phyloP scores from a whole-genome alignment of 164 flowering plant species.

The Litsea cubeba region DNA sequence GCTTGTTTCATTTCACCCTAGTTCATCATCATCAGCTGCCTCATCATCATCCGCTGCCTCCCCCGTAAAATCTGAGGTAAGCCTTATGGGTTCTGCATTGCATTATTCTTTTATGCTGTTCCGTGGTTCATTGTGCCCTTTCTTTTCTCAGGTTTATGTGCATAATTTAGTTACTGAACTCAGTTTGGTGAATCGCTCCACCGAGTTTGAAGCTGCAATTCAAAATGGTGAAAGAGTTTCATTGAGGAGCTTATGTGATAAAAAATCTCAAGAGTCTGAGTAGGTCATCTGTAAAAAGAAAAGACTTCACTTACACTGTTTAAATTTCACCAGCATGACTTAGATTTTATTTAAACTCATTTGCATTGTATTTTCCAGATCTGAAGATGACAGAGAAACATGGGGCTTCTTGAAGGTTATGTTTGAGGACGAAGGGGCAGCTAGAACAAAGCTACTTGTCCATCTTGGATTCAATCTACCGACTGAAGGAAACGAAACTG shows the following conservation, averaged over 20 bases:
- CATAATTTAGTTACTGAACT: slow-evolving; percentile 71
- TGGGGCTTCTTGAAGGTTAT: slow-evolving; percentile 96
- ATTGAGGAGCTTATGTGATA: slow-evolving; percentile 68
- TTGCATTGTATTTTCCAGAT: slow-evolving; percentile 34
- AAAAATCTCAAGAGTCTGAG: slow-evolving; percentile 74
- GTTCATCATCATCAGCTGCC: slow-evolving; percentile 33
- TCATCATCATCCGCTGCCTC: slow-evolving; percentile 31
- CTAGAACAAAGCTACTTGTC: slow-evolving; percentile 67
- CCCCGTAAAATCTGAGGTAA: slow-evolving; percentile 64
- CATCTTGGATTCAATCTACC: slow-evolving; percentile 81
- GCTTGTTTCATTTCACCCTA: slow-evolving; percentile 72
- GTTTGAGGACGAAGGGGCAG: slow-evolving; percentile 79
- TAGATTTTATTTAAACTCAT: not conserved
- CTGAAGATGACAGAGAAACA: slow-evolving; percentile 75
- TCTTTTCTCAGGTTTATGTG: slow-evolving; percentile 62
- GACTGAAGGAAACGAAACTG: slow-evolving; percentile 33
- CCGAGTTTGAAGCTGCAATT: slow-evolving; percentile 89
- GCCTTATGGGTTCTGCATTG: slow-evolving; percentile 1
- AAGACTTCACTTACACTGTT: not conserved
- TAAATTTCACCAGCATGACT: not conserved
- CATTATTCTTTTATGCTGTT: slow-evolving; percentile 4
- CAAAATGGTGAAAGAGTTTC: slow-evolving; percentile 79
- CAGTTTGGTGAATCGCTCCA: slow-evolving; percentile 65
- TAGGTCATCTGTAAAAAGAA: slow-evolving; percentile 34
- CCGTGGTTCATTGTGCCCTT: slow-evolving; percentile 11